Evolutionary conservation across 1,284 basidiomycete genomes (phyloP).

Genomic region (Naganishia sp.): DNA sequence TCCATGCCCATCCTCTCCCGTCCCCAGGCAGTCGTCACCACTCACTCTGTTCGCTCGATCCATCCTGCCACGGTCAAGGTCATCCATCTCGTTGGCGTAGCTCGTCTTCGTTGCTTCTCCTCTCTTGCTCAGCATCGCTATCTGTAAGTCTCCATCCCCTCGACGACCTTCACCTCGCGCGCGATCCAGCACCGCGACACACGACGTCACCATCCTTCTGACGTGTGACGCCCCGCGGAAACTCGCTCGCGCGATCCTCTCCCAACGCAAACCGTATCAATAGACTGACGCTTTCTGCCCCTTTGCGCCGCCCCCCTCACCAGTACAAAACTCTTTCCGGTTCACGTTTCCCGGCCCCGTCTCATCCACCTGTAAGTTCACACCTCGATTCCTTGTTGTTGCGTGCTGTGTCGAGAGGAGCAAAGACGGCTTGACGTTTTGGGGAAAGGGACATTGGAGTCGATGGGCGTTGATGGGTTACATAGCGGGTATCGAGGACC

Average conservation of each 20-base stretch:
- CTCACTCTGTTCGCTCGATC: slow-evolving; percentile 33
- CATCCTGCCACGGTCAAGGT: slow-evolving; percentile 1
- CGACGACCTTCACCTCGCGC: not conserved
- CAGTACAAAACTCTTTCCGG: slow-evolving; percentile 4
- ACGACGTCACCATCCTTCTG: not conserved
- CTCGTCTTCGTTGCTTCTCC: not conserved
- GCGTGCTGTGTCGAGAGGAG: not conserved
- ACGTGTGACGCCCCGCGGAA: not conserved
- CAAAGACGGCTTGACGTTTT: not conserved
- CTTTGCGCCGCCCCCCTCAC: too few species aligned
- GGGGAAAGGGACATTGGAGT: too few species aligned
- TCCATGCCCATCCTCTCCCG: not conserved
- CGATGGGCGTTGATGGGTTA: too few species aligned
- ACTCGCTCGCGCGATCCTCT: not conserved
- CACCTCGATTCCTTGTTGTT: not conserved
- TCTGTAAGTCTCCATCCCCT: slow-evolving; percentile 1
- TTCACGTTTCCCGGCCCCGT: slow-evolving; percentile 4
- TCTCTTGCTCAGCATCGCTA: not conserved
- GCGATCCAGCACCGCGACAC: not conserved
- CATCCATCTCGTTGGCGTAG: not conserved
- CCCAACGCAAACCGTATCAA: not conserved
- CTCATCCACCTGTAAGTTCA: slow-evolving; percentile 5
- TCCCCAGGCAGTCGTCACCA: slow-evolving; percentile 22
- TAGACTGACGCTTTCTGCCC: slow-evolving; percentile 28
- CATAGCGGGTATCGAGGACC: too few species aligned